phyloP scores from a whole-genome alignment of 2,329 filamentous ascomycete species.

The Sporothrix protearum region DNA sequence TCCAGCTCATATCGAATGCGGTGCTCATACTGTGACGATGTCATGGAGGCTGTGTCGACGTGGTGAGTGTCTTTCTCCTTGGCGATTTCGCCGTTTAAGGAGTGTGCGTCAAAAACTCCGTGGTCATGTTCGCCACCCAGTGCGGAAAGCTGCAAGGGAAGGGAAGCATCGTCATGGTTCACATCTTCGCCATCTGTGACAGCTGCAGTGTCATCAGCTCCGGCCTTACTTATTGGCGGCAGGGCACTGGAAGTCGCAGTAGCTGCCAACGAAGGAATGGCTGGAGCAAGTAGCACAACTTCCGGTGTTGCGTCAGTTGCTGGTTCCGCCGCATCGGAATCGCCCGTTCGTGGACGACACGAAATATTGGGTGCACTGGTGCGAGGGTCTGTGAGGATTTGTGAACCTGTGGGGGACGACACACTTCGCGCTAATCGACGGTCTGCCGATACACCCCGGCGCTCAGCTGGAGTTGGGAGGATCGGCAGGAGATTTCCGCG shows the following conservation, averaged over 20 bases:
- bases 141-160: not conserved
- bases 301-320: conserved; percentile 16
- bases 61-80: conserved; percentile 25
- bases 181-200: not conserved
- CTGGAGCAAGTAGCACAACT: conserved; percentile 24
- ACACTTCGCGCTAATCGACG: conserved; percentile 38
- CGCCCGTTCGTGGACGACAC: conserved; percentile 2
- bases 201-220: not conserved
- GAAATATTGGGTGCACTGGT: conserved; percentile 48
- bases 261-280: not conserved
- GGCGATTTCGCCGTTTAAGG: conserved; percentile 15
- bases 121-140: not conserved
- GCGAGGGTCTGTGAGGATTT: conserved; percentile 41
- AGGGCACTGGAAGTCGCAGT: not conserved
- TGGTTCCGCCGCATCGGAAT: not conserved
- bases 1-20: conserved; percentile 79
- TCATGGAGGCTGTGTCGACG: conserved; percentile 47
- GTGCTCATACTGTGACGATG: conserved; percentile 55
- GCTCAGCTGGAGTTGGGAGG: conserved; percentile 60
- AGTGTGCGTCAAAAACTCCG: not conserved
- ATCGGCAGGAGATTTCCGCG: conserved; percentile 68
- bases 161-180: not conserved
- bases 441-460: conserved; percentile 67
- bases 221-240: not conserved
- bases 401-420: conserved; percentile 38